These are phyloP conservation scores for Sugiyamaella novakii DNA, from an alignment of 1,139 yeast genomes.

Conservation along the genomic window DNA sequence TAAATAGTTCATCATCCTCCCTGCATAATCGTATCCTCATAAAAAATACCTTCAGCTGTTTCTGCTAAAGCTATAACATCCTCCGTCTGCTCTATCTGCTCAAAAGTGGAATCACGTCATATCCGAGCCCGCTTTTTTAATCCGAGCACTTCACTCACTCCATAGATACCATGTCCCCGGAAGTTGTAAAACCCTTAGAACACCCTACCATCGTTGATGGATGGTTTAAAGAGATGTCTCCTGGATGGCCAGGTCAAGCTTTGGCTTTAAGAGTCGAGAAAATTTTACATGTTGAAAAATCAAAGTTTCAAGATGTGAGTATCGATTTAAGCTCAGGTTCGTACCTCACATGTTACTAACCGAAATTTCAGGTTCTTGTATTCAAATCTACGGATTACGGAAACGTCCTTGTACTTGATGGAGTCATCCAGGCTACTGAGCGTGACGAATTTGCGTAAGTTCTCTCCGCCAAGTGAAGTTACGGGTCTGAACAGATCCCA, in stretches of 20 bases:
- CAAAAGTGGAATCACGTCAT: too few relatives aligned
- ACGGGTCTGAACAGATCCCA: too few relatives aligned
- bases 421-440: constrained; percentile 86
- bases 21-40: too few relatives aligned
- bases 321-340: not conserved
- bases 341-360: constrained; percentile 1
- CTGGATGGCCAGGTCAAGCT: constrained; percentile 97
- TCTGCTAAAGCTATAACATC: not conserved
- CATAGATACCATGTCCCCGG: constrained; percentile 1
- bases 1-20: not conserved
- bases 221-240: constrained; percentile 89
- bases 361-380: constrained; percentile 52
- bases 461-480: too few relatives aligned
- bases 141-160: not conserved
- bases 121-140: too few relatives aligned
- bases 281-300: constrained; percentile 70
- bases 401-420: constrained; percentile 81
- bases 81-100: too few relatives aligned
- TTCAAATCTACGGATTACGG: constrained; percentile 78
- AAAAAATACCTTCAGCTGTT: not conserved
- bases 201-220: constrained; percentile 55
- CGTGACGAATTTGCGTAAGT: constrained; percentile 78
- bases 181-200: not conserved
- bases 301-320: constrained; percentile 73
- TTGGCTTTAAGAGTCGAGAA: constrained; percentile 79